Base-by-base conservation (phyloP, 2,329 filamentous ascomycete genomes). In the Biscogniauxia mediterranea region DNA sequence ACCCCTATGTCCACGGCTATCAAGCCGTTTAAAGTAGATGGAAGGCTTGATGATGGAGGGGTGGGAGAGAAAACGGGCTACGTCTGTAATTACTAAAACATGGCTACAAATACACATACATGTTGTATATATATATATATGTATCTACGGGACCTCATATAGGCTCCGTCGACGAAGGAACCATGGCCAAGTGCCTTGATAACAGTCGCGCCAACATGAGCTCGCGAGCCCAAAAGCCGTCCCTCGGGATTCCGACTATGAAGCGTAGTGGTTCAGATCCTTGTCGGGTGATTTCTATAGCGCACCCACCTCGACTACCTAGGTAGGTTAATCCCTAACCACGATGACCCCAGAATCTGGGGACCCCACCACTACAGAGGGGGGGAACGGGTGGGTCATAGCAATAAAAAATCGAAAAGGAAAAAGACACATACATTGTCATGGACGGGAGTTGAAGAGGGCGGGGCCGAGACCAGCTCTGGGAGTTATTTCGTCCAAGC, bases 291-390 rank as follows among this genome's bases (percentile, higher is more conserved):
- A 46, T 28, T 49, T 52, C 59, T 56, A 51, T 57, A 57, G 28
- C 11, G 28, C 23, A 23, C 2, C 2, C 28, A 32, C 28, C 28
- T 32, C 28, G 58, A 58, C 32, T 23, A 23, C 23, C 23, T 23
- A 23, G 2, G 2, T 50, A 57, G 61, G 61, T 57, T 58, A 32
- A 58, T 58, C 58, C 46, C 62, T 57, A 61, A 38, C 61, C 61
- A 57, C n/a, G 56, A 21, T 42, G 60, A 59, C 42, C 60, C 57
- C 60, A 65, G 63, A 60, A 28, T 65, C 65, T 61, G 63, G 63
- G 56, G 63, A 55, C 65, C 61, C 65, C 61, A 60, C 65, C 61
- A 60, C 63, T 49, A 59, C 61, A 60, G 63, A 61, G 55, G 56
- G 61, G 55, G 56, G 61, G 59, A 61, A 53, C 13, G 6, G 38